phyloP scores from a whole-genome alignment of 345 rosid genomes.

The Rhodamnia argentea region DNA sequence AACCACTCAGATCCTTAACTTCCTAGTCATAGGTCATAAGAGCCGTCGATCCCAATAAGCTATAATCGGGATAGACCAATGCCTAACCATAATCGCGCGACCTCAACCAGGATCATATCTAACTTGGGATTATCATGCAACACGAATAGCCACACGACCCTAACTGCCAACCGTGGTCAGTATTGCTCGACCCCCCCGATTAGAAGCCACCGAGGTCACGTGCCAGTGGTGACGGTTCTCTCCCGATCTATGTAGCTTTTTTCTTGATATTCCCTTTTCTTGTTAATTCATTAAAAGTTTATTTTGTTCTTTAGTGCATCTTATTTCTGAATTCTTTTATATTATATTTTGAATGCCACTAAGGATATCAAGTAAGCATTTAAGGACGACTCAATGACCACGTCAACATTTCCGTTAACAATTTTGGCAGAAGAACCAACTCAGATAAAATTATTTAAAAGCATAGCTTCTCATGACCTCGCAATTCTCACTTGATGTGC shows the following conservation, averaged over 20 bases:
- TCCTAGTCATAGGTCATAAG: neutral
- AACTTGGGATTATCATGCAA: no score
- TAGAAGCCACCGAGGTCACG: no score
- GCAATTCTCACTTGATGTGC: neutral
- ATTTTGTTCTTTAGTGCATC: neutral
- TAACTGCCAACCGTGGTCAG: neutral
- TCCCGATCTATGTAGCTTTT: no score
- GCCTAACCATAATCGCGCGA: no score
- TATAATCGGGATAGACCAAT: no score
- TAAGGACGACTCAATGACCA: neutral
- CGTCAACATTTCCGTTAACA: neutral
- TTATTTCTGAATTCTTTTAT: neutral
- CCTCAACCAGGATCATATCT: no score
- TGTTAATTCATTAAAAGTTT: neutral
- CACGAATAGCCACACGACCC: neutral
- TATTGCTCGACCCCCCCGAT: no score
- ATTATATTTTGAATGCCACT: neutral
- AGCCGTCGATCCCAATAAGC: no score
- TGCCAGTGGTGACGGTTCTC: no score
- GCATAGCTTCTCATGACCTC: neutral
- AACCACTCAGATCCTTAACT: neutral
- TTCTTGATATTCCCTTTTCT: neutral
- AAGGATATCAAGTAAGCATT: neutral
- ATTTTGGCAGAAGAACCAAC: no score
- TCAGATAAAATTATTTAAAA: no score